A percentile compares a stretch with the other conserved stretches of the same genome.
Conservation (phyloP, 768 basidiomycete genomes). For the Tulasnella sp. region DNA sequence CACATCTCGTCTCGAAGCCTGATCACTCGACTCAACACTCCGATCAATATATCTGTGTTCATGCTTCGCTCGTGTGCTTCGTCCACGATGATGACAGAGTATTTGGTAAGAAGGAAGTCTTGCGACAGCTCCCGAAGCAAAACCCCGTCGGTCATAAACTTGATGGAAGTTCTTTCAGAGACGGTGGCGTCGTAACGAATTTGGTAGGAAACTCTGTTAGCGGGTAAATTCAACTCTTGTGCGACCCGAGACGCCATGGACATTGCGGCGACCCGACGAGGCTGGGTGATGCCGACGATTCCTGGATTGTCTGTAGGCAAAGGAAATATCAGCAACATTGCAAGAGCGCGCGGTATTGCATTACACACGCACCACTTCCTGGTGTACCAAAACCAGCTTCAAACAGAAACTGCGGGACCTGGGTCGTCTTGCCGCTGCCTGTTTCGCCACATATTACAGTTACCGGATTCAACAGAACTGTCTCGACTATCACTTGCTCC, state of each 20-base stretch:
- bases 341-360: background rate
- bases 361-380: conserved; percentile 64
- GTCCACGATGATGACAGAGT: conserved; percentile 93
- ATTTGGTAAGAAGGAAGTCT: conserved; percentile 90
- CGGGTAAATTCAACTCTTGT: conserved; percentile 81
- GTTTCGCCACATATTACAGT: conserved; percentile 92
- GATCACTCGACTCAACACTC: conserved; percentile 90
- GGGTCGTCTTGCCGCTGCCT: conserved; percentile 97
- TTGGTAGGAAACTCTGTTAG: conserved; percentile 86
- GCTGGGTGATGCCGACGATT: conserved; percentile 97
- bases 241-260: conserved; percentile 92
- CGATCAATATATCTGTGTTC: conserved; percentile 96
- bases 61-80: conserved; percentile 98
- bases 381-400: conserved; percentile 90
- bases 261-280: conserved; percentile 93
- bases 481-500: conserved; percentile 92
- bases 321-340: conserved; percentile 11
- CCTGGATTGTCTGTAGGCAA: conserved; percentile 77
- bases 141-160: conserved; percentile 99
- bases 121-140: conserved; percentile 85
- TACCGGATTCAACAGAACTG: conserved; percentile 79
- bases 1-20: conserved; percentile 86
- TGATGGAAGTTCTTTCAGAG: conserved; percentile 84
- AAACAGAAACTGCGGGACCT: conserved; percentile 96
- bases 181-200: conserved; percentile 96